Conservation (phyloP, 202 grass and related monocot genomes). For the Hordeum pubiflorum region DNA sequence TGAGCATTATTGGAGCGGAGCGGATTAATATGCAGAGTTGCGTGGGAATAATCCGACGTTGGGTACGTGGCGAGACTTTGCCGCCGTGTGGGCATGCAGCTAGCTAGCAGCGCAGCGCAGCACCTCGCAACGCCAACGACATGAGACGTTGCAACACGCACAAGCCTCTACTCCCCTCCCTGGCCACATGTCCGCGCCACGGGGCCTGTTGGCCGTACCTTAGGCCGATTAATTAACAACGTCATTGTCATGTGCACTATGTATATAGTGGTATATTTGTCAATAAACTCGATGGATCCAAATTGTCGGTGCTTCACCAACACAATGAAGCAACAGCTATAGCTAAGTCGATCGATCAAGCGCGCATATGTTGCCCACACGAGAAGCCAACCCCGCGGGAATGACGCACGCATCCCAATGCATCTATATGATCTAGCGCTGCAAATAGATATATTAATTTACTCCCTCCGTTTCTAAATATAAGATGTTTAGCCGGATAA, state of each 20-base stretch:
- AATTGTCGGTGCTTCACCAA: constrained; percentile 10
- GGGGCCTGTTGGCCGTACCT: neutral
- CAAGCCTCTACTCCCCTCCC: neutral
- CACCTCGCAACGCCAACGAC: neutral
- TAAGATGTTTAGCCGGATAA: no score
- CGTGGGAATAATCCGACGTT: no score
- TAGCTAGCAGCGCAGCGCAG: no score
- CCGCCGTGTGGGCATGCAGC: neutral
- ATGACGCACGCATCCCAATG: neutral
- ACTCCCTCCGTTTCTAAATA: no score
- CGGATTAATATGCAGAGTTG: no score
- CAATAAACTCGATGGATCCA: neutral
- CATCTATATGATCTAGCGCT: neutral
- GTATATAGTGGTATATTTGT: neutral
- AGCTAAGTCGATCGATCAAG: neutral
- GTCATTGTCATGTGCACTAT: neutral
- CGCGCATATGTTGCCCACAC: neutral
- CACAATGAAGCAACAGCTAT: constrained; percentile 22
- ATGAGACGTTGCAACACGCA: constrained; percentile 13
- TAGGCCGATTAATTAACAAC: neutral
- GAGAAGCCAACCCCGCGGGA: neutral
- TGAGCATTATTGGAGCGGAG: no score
- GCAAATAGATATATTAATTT: no score
- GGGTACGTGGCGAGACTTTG: neutral
- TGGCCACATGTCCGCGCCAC: neutral